Evolutionary conservation across 352 stramenopile genomes (phyloP).

Genomic region (Phytophthora meadii): DNA sequence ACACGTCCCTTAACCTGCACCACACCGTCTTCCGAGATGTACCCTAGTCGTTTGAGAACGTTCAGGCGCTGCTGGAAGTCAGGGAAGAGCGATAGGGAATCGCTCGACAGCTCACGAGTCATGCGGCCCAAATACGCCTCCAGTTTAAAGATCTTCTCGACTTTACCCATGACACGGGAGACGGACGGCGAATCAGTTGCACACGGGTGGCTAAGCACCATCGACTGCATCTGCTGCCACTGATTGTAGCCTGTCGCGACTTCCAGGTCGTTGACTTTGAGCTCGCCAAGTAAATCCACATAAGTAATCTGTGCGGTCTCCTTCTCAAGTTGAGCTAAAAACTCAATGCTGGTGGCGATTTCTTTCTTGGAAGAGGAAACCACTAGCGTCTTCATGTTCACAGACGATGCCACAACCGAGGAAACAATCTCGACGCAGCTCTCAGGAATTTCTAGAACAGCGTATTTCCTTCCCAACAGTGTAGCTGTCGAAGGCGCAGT

Average conservation of each 20-base stretch:
- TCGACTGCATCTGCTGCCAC: conserved; percentile 66
- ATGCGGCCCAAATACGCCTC: conserved; percentile 69
- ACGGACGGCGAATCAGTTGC: conserved; percentile 39
- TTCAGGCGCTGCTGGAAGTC: conserved; percentile 96
- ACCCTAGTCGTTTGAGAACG: conserved; percentile 94
- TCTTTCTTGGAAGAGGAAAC: conserved; percentile 74
- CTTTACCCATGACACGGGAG: conserved; percentile 67
- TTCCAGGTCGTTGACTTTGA: conserved; percentile 86
- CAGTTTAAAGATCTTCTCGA: conserved; percentile 82
- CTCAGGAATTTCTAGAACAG: conserved; percentile 80
- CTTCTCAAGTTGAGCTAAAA: conserved; percentile 82
- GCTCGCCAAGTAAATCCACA: conserved; percentile 75
- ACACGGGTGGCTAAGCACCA: conserved; percentile 62
- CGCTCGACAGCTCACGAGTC: conserved; percentile 78
- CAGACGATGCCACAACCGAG: conserved; percentile 36
- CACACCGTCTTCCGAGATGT: conserved; percentile 89
- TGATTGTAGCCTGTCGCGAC: conserved; percentile 67
- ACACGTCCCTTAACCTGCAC: conserved; percentile 97
- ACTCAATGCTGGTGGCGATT: conserved; percentile 70
- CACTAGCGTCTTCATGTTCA: conserved; percentile 77
- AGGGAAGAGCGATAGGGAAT: conserved; percentile 95
- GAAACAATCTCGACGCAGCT: conserved; percentile 80
- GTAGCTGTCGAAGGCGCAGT: conserved; percentile 57
- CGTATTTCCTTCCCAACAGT: conserved; percentile 72
- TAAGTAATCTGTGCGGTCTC: conserved; percentile 57